Base-by-base conservation (phyloP, 2,329 filamentous ascomycete genomes). In the Colletotrichum sp. region DNA sequence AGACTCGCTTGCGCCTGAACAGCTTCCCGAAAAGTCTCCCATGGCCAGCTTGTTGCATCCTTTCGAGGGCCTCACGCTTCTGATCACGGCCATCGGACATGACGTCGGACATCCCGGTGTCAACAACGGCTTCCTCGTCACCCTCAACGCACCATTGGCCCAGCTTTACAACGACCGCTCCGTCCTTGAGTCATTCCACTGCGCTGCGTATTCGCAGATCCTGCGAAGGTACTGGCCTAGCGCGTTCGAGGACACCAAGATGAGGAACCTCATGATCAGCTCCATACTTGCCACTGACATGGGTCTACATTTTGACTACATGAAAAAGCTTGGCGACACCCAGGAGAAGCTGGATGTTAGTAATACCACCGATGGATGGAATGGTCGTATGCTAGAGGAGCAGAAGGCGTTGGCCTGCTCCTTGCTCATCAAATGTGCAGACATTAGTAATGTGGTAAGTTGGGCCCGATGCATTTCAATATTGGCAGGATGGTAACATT, bases 211-310 rank as follows among this genome's bases (percentile, higher is more conserved):
- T 81, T 98, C 96, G 0, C 97, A 98, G 82, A 98, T 99, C 52
- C 90, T 99, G 56, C 94, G 96, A 66, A 92, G 96, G 65, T 93
- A 98, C 83, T 99, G 97, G 97, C 95, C 96, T 0, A 88, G 91
- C 5, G 94, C 94, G 3, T 97, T 97, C 79, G 90, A 93, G 77
- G 93, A 97, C 80, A 89, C 90, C 62, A 93, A 93, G 74, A 95
- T 98, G 90, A 93, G 96, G 71, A 94, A 93, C 79, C 88, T 98
- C 8, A 97, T 98, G 93, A 98, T 98, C 80, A 98, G 95, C 83
- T 97, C 95, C n/a, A 98, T 99, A 75, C 87, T 99, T 28, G 95
- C 97, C 4, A 99, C 97, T 0, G 97, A 99, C 81, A 99, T 99
- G 97, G 96, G 96, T 9, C 86, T 98, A 8, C 97, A 99, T 85